These are phyloP conservation scores for Aspergillus sojae DNA, from an alignment of 2,329 filamentous ascomycete species.

Conservation along the genomic window DNA sequence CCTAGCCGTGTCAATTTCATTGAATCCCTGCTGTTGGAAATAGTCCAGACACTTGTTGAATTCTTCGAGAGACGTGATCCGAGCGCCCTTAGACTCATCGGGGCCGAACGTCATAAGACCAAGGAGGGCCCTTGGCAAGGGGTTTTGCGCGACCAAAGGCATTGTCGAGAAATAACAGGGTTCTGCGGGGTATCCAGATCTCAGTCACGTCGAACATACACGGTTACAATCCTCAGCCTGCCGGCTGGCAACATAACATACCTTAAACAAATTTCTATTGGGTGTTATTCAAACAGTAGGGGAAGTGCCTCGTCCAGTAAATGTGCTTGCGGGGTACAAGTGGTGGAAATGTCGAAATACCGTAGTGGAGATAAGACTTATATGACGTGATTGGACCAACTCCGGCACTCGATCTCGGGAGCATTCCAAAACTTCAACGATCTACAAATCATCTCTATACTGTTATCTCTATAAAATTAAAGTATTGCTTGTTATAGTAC, in stretches of 20 bases:
- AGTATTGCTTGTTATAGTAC: too few species aligned
- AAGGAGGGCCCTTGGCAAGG: slow-evolving; percentile 72
- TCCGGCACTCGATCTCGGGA: too few species aligned
- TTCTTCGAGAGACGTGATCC: slow-evolving; percentile 70
- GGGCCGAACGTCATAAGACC: slow-evolving; percentile 86
- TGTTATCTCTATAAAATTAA: too few species aligned
- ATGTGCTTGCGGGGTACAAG: background rate
- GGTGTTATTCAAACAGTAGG: background rate
- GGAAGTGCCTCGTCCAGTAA: background rate
- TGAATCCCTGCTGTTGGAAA: slow-evolving; percentile 77
- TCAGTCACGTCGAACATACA: background rate
- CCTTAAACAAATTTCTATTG: background rate
- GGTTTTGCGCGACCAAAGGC: slow-evolving; percentile 41
- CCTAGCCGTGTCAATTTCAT: slow-evolving; percentile 82
- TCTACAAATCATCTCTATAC: too few species aligned
- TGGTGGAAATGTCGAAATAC: too few species aligned
- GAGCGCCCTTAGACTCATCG: slow-evolving; percentile 63
- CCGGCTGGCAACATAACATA: background rate
- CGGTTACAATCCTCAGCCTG: background rate
- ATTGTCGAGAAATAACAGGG: slow-evolving; percentile 22
- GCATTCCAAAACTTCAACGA: too few species aligned
- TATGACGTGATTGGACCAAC: too few species aligned
- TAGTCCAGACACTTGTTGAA: slow-evolving; percentile 74
- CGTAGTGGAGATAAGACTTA: too few species aligned
- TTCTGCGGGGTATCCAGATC: background rate